Percentiles rank a stretch among this genome's conserved stretches.
Evolutionary conservation across 2,329 filamentous ascomycete genomes (phyloP).

Genomic region (Pseudogymnoascus sp.): DNA sequence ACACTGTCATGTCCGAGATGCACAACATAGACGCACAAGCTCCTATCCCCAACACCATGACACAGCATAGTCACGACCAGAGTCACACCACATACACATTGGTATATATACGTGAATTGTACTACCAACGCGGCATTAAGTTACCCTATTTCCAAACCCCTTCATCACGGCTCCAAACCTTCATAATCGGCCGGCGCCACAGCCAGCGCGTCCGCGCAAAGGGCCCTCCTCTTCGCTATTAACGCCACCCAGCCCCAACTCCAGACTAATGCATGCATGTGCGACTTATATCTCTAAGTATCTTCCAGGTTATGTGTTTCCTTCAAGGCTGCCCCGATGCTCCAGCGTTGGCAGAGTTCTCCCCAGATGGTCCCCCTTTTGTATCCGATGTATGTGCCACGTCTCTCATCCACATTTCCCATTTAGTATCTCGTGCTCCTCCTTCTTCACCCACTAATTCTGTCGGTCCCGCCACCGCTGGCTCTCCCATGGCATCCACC

Average conservation of each 20-base stretch:
- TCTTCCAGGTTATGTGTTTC: not conserved
- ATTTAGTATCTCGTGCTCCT: constrained; percentile 16
- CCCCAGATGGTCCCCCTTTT: not conserved
- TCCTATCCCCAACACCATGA: not conserved
- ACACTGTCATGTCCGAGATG: not conserved
- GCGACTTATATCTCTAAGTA: constrained; percentile 3
- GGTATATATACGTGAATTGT: constrained; percentile 4
- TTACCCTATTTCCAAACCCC: constrained; percentile 3
- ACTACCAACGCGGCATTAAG: not conserved
- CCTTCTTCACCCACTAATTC: constrained; percentile 19
- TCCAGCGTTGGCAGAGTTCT: not conserved
- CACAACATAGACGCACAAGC: not conserved
- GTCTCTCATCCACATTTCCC: constrained; percentile 26
- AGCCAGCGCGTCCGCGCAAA: constrained; percentile 3
- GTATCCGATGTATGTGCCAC: constrained; percentile 15
- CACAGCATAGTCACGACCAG: not conserved
- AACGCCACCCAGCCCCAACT: constrained; percentile 4
- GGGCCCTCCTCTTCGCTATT: constrained; percentile 1
- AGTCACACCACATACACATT: not conserved
- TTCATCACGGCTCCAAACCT: not conserved
- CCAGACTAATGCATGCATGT: constrained; percentile 3
- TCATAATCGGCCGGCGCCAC: constrained; percentile 5
- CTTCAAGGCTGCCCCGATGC: not conserved
- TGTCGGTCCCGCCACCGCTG: constrained; percentile 28
- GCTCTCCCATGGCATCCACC: constrained; percentile 27